phyloP scores from a whole-genome alignment of 2,329 filamentous ascomycete species.

The Exophiala phaeomuriformis region DNA sequence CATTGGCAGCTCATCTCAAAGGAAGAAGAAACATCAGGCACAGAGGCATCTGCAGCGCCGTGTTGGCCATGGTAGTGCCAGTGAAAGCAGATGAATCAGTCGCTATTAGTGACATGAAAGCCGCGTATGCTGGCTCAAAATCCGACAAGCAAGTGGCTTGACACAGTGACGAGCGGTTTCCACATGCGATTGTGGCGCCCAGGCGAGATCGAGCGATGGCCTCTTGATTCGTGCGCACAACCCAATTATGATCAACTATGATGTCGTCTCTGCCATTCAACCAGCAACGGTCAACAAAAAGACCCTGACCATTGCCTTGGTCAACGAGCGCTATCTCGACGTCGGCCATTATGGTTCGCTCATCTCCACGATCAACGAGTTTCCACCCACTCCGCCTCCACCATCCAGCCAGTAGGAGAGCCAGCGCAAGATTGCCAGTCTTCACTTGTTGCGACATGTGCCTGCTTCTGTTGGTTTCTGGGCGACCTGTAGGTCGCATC shows the following conservation, averaged over 20 bases:
- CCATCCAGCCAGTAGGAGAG: slow-evolving; percentile 5
- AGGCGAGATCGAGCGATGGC: neutral
- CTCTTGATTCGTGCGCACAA: neutral
- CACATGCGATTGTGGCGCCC: too few relatives aligned
- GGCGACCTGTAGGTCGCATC: neutral
- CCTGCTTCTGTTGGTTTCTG: neutral
- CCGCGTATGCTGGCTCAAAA: too few relatives aligned
- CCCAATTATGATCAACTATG: neutral
- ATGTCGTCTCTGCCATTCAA: neutral
- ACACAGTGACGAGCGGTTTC: too few relatives aligned
- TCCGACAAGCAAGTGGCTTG: too few relatives aligned
- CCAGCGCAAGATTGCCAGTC: slow-evolving; percentile 13
- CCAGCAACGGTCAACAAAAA: neutral
- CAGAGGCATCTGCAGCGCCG: too few relatives aligned
- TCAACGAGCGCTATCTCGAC: neutral
- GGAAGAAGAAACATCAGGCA: too few relatives aligned
- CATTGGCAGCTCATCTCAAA: too few relatives aligned
- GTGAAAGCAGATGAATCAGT: too few relatives aligned
- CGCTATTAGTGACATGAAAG: too few relatives aligned
- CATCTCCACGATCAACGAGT: slow-evolving; percentile 9
- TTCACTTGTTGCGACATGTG: slow-evolving; percentile 5
- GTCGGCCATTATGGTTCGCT: neutral
- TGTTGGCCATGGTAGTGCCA: too few relatives aligned
- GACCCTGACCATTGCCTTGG: neutral
- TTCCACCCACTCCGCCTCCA: neutral